Base-by-base conservation (phyloP, 2,329 filamentous ascomycete species). In the Aspergillus udagawae region DNA sequence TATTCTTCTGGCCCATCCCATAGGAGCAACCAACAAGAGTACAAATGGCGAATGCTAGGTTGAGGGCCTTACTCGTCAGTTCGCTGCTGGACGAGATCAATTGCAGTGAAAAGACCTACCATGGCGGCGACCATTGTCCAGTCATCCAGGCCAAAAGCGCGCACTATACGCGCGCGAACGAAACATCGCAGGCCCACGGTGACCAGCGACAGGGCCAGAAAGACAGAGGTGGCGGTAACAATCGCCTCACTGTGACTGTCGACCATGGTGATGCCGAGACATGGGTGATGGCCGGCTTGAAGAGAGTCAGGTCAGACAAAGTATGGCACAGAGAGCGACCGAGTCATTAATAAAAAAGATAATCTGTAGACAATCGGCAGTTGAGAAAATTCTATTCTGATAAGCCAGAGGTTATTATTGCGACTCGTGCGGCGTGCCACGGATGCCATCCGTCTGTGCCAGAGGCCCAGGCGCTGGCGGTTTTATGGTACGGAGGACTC, bases 81-180 rank as follows among this genome's bases (percentile, higher is more conserved):
- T 6, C 29, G 12, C 6, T 35, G 49, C n/a, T 12, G 8, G 21
- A n/a, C 20, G 23, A 17, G 17, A 51, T 49, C n/a, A 48, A 23
- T 49, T 21, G 29, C 17, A 27, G 20, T 2, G 21, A 8, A n/a
- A 35, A 4, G 25, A 44, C 57, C 14, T 58, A 66, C 65, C 55
- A 60, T 44, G 25, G 63, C 65, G 8, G 50, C 42, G n/a, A 63
- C 41, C 61, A 68, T 66, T 1, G 61, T 28, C 23, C 17, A 48
- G 55, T 68, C 66, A 55, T 67, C 66, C 57, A 57, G 63, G 0
- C 65, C 63, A 49, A 67, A 63, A 1, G 67, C 68, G 51, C 68
- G 71, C 9, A 76, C 70, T 23, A 75, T 51, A 23, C 63, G 58
- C 2, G 66, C 44, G 6, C 74, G 72, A 20, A 73, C 72, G 58